Conservation (phyloP, 345 rosid genomes). For the Cochlearia excelsa region DNA sequence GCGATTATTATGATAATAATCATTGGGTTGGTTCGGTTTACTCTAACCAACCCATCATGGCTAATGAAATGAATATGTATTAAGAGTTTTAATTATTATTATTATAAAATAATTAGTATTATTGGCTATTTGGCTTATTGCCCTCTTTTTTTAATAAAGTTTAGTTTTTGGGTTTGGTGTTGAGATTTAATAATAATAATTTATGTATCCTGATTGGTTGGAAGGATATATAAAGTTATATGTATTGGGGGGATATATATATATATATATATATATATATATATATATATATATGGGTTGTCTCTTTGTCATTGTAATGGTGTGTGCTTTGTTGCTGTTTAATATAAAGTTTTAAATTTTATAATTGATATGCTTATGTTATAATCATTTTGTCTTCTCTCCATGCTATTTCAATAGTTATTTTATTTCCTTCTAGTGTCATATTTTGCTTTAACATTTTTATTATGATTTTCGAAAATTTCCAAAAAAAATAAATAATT, state of each 20-base stretch:
- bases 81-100: conserved; percentile 13
- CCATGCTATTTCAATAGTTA: too few relatives aligned
- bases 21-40: conserved; percentile 39
- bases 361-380: conserved; percentile 19
- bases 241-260: conserved; percentile 21
- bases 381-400: conserved; percentile 25
- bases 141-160: neutral
- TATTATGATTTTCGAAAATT: too few relatives aligned
- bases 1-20: conserved; percentile 34
- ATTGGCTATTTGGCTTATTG: too few relatives aligned
- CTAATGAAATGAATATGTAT: conserved; percentile 44
- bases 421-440: neutral
- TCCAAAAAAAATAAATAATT: too few relatives aligned
- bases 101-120: conserved; percentile 13
- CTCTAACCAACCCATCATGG: conserved; percentile 42
- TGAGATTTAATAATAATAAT: conserved; percentile 22
- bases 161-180: conserved; percentile 33
- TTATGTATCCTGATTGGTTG: conserved; percentile 36
- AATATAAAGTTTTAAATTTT: conserved; percentile 13
- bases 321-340: conserved; percentile 21
- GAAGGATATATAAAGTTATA: conserved; percentile 27
- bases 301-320: conserved; percentile 33
- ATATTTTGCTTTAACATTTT: too few relatives aligned
- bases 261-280: too few relatives aligned
- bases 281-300: neutral